A percentile compares a stretch with the other conserved stretches of the same genome.
Evolutionary conservation across 139 green algal genomes (phyloP).

Genomic region (Trebouxia sp.): DNA sequence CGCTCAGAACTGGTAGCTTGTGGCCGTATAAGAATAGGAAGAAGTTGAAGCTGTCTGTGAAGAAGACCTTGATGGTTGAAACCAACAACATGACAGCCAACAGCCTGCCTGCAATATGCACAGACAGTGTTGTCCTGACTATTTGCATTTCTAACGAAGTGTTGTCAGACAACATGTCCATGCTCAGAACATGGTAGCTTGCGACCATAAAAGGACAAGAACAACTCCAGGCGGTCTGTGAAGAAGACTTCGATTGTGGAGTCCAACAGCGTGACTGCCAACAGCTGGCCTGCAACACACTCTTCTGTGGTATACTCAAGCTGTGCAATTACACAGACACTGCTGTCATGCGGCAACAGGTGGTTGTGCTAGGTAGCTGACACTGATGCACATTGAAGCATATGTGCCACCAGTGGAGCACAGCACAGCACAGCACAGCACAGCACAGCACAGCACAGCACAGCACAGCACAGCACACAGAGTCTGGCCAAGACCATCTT

Average conservation of each 20-base stretch:
- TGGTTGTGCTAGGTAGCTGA: too few species aligned
- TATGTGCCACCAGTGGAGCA: too few species aligned
- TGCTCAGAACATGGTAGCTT: constrained; percentile 94
- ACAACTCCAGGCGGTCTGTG: constrained; percentile 93
- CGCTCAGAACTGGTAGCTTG: constrained; percentile 94
- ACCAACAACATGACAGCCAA: constrained; percentile 93
- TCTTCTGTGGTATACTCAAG: too few species aligned
- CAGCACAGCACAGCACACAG: not conserved
- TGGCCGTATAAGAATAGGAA: constrained; percentile 98
- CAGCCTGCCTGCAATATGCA: constrained; percentile 55
- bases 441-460: not conserved
- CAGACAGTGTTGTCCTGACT: too few species aligned
- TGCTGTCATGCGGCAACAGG: too few species aligned
- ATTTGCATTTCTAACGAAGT: too few species aligned
- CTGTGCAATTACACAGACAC: too few species aligned
- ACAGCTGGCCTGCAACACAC: constrained; percentile 60
- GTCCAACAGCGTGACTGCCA: constrained; percentile 93
- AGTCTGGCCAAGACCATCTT: too few species aligned
- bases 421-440: too few species aligned
- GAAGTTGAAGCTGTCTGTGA: constrained; percentile 92
- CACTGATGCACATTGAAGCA: too few species aligned
- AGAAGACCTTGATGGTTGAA: constrained; percentile 92
- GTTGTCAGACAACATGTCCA: constrained; percentile 95
- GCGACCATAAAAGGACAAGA: constrained; percentile 97
- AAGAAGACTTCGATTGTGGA: constrained; percentile 93